Evolutionary conservation across 169 alveolate species (phyloP), one percentile per base, ranked within the genome.

Genomic region (Plasmodium cynomolgi): DNA sequence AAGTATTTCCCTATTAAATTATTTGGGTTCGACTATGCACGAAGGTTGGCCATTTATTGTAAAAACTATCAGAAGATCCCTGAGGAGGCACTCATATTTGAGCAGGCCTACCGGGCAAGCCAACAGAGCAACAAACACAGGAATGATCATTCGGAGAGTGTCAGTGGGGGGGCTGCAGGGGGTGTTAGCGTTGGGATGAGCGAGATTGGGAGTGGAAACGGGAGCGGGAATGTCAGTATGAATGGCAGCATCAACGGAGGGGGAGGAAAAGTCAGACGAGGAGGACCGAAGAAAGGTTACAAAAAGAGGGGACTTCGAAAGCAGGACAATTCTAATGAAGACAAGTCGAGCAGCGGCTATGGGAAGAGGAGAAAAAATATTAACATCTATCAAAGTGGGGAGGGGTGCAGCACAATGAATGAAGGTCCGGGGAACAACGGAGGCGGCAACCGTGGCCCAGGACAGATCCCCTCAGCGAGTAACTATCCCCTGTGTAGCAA

Each of bases 1-100:
- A 96, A 96, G 85, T 96, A 96, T 83, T 96, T 96, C 8, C 97
- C 97, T 1, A 96, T 96, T 68, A 96, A 96, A 84, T 58, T 94
- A 15, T 96, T 93, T 75, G 97, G 97, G 56, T 92, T 96, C 84
- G 97, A 93, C 33, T 95, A 93, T 84, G 97, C 96, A 8, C 90
- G 96, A 20, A 90, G 94, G 41, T 84, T 96, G 77, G 97, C 97
- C 15, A 95, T 96, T 1, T 84, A 95, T 81, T 96, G 95, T 74
- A 96, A 95, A 71, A 92, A 84, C 29, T 93, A 81, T 39, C 95
- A 86, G 31, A 81, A 82, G 68, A 90, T 86, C 3, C 96, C 96
- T 13, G 93, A 83, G 84, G 96, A 84, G 50, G 96, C 96, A n/a
- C 83, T 86, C 47, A 73, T 54, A 5, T 84, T 68, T 93, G 93